A percentile compares a stretch with the other conserved stretches of the same genome.
phyloP scores from a whole-genome alignment of 2,329 filamentous ascomycete genomes.

The Xylariaceae sp. region DNA sequence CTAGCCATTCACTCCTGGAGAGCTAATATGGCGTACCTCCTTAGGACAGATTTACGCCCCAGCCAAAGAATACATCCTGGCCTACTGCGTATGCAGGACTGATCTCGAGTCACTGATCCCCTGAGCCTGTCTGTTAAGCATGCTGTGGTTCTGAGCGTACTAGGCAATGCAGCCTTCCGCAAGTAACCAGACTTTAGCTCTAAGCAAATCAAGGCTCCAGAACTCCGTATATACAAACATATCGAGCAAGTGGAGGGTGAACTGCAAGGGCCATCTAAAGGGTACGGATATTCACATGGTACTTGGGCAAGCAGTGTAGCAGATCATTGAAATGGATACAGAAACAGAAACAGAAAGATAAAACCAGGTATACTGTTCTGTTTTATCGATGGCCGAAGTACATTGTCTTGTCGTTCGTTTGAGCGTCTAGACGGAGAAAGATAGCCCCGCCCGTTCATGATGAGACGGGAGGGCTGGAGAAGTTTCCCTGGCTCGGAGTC shows the following conservation, averaged over 20 bases:
- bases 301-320: no score
- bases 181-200: slow-evolving; percentile 18
- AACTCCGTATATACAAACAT: slow-evolving; percentile 28
- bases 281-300: no score
- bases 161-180: slow-evolving; percentile 35
- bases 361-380: slow-evolving; percentile 15
- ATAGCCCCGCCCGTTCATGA: slow-evolving; percentile 29
- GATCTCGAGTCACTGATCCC: slow-evolving; percentile 36
- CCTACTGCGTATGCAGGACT: slow-evolving; percentile 18
- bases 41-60: slow-evolving; percentile 5
- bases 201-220: slow-evolving; percentile 23
- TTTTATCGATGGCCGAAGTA: slow-evolving; percentile 1
- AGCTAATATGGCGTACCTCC: background rate
- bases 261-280: no score
- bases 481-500: slow-evolving; percentile 20
- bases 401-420: no score
- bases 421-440: background rate
- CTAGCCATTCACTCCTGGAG: no score
- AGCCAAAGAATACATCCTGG: slow-evolving; percentile 9
- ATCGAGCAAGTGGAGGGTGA: slow-evolving; percentile 22
- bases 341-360: slow-evolving; percentile 7
- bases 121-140: slow-evolving; percentile 23
- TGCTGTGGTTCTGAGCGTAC: slow-evolving; percentile 29
- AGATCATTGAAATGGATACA: no score
- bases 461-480: slow-evolving; percentile 19